phyloP scores from a whole-genome alignment of 1,284 basidiomycete species.

The Peniophora sp. region DNA sequence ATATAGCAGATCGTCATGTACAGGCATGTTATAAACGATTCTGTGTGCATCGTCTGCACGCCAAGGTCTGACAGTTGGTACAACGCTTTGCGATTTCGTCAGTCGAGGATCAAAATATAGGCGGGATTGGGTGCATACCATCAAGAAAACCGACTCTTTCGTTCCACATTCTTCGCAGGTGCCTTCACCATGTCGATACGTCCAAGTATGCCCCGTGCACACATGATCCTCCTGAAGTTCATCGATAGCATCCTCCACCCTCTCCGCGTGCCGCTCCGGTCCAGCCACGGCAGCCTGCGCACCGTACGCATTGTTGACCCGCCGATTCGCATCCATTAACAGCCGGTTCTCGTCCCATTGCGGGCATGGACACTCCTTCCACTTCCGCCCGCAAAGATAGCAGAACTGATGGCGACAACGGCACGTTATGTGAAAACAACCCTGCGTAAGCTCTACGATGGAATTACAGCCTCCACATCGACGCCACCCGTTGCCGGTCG shows the following conservation, averaged over 20 bases:
- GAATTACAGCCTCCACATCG: constrained; percentile 34
- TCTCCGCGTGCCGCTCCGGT: neutral
- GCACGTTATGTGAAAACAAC: constrained; percentile 42
- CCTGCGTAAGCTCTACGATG: constrained; percentile 32
- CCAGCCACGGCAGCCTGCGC: neutral
- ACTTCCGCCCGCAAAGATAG: constrained; percentile 30
- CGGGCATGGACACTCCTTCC: constrained; percentile 32
- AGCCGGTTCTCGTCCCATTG: constrained; percentile 33
- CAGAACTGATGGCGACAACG: constrained; percentile 36
- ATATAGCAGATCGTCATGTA: too few relatives aligned
- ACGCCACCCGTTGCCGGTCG: constrained; percentile 27
- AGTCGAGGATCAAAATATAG: constrained; percentile 2
- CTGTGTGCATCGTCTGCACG: constrained; percentile 23
- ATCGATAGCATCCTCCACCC: constrained; percentile 23
- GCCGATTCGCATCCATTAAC: constrained; percentile 22
- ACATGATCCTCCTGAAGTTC: constrained; percentile 27
- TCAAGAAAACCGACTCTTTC: constrained; percentile 22
- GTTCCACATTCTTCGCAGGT: constrained; percentile 26
- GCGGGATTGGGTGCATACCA: constrained; percentile 19
- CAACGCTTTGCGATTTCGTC: constrained; percentile 20
- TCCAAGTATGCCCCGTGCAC: constrained; percentile 23
- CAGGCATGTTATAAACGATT: constrained; percentile 18
- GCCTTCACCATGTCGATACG: constrained; percentile 19
- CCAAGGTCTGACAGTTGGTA: constrained; percentile 20
- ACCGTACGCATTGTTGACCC: constrained; percentile 12